Evolutionary conservation across 2,329 filamentous ascomycete genomes (phyloP).

Genomic region (Aureobasidium sp.): DNA sequence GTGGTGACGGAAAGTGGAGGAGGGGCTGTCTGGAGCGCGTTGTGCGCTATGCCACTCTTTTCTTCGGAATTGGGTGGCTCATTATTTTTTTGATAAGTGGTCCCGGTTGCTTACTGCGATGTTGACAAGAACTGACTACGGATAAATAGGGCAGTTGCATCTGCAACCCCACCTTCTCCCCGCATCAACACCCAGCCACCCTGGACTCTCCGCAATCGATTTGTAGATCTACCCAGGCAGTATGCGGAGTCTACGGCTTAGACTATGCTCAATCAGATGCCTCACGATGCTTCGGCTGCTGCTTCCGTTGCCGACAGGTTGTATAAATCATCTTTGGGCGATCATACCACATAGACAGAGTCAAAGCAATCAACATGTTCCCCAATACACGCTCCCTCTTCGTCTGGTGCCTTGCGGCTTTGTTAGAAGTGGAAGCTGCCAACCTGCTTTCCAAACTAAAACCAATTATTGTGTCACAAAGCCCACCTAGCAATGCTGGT

Average conservation of each 20-base stretch:
- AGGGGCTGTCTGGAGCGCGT: conserved; percentile 16
- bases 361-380: not conserved
- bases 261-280: not conserved
- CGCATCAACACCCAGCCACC: not conserved
- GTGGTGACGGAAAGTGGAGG: conserved; percentile 16
- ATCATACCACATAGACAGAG: not conserved
- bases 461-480: not conserved
- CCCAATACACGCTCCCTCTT: not conserved
- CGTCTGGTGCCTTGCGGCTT: not conserved
- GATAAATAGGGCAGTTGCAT: not conserved
- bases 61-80: conserved; percentile 20
- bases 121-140: conserved; percentile 19
- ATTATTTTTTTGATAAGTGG: conserved; percentile 33
- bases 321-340: not conserved
- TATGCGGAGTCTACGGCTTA: not conserved
- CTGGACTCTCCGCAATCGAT: not conserved
- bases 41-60: conserved; percentile 17
- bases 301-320: not conserved
- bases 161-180: not conserved
- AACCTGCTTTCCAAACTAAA: not conserved
- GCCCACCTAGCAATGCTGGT: conserved; percentile 15
- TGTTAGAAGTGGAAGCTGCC: not conserved
- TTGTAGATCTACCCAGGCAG: not conserved
- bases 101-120: conserved; percentile 6
- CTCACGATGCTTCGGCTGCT: not conserved